Percentiles rank a stretch among this genome's conserved stretches.
Conservation (phyloP, 2,329 filamentous ascomycete species). For the Ascochyta clinopodiicola region DNA sequence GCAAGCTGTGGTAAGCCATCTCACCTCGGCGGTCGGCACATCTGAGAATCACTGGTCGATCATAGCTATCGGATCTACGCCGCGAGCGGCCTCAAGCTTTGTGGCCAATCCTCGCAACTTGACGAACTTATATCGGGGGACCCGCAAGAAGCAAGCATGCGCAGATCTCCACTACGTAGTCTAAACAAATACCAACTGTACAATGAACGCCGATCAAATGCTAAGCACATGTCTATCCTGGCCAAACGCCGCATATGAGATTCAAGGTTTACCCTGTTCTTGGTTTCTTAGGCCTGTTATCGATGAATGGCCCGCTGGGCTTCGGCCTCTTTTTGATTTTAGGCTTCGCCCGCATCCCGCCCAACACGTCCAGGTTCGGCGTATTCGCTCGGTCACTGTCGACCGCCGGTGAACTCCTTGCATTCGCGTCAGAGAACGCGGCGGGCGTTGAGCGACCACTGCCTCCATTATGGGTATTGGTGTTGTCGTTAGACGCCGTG, state of each 20-base stretch:
- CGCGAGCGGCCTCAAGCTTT: slow-evolving; percentile 21
- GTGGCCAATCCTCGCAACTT: slow-evolving; percentile 17
- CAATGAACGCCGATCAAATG: slow-evolving; percentile 14
- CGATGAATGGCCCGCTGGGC: slow-evolving; percentile 29
- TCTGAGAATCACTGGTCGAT: slow-evolving; percentile 19
- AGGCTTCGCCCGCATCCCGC: slow-evolving; percentile 26
- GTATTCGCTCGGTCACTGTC: slow-evolving; percentile 12
- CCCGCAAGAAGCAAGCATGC: slow-evolving; percentile 11
- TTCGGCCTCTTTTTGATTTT: slow-evolving; percentile 42
- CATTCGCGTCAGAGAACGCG: slow-evolving; percentile 18
- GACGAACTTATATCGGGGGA: slow-evolving; percentile 3
- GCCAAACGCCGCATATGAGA: background rate
- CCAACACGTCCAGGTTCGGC: slow-evolving; percentile 4
- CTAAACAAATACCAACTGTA: slow-evolving; percentile 2
- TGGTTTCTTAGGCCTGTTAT: slow-evolving; percentile 33
- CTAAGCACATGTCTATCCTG: background rate
- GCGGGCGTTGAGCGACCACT: slow-evolving; percentile 41
- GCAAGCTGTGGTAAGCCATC: slow-evolving; percentile 4
- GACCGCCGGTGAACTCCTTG: slow-evolving; percentile 25
- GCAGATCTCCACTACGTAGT: slow-evolving; percentile 13
- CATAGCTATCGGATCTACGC: slow-evolving; percentile 24
- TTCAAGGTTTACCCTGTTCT: slow-evolving; percentile 25
- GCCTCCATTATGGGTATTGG: slow-evolving; percentile 26
- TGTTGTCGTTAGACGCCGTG: slow-evolving; percentile 21
- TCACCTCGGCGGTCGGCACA: slow-evolving; percentile 1